phyloP scores from a whole-genome alignment of 331 rosid genomes.

The Quercus lobata region DNA sequence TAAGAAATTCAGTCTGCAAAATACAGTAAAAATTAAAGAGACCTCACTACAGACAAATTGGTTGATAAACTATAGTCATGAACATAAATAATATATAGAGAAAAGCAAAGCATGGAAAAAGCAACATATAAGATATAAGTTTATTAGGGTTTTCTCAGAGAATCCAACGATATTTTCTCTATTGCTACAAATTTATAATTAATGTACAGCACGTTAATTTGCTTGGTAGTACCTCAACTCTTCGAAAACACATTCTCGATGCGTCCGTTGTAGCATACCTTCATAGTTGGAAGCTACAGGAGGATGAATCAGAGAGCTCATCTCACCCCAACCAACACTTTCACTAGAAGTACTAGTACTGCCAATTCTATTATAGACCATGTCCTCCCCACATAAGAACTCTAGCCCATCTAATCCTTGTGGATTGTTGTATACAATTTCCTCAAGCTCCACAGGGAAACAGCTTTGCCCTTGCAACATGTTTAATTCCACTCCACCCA shows the following conservation, averaged over 20 bases:
- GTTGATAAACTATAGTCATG: not conserved
- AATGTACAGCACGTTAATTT: constrained; percentile 9
- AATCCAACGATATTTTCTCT: constrained; percentile 12
- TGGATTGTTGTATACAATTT: constrained; percentile 30
- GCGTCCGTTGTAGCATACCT: constrained; percentile 22
- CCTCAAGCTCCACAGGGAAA: constrained; percentile 29
- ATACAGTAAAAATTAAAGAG: not conserved
- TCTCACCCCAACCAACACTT: constrained; percentile 40
- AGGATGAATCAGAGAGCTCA: constrained; percentile 30
- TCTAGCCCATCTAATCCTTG: constrained; percentile 52
- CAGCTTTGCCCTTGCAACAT: constrained; percentile 42
- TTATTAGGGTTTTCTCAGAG: constrained; percentile 16
- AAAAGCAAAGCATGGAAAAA: not conserved
- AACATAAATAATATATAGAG: not conserved
- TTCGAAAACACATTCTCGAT: constrained; percentile 25
- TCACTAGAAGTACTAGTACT: constrained; percentile 9
- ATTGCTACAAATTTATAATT: constrained; percentile 5
- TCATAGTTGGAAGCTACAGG: constrained; percentile 21
- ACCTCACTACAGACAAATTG: not conserved
- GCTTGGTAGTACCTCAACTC: constrained; percentile 22
- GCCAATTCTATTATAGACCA: constrained; percentile 20
- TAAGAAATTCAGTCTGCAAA: not conserved
- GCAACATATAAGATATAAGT: constrained; percentile 6
- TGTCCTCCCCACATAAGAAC: constrained; percentile 40
- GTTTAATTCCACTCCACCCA: constrained; percentile 6